Conservation (phyloP, 257 asterid genomes). For the Lithospermum erythrorhizon region DNA sequence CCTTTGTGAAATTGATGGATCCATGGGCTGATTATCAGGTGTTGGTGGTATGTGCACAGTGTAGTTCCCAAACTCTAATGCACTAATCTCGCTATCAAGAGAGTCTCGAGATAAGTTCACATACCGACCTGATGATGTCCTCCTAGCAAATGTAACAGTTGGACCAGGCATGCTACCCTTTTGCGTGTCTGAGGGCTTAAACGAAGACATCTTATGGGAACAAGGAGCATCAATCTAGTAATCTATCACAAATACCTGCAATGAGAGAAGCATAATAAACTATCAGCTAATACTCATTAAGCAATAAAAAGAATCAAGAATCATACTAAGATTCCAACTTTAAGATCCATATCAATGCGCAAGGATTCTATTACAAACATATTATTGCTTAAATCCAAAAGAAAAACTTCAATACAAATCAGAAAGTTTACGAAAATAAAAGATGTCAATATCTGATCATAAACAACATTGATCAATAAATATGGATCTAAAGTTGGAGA, state of each 20-base stretch:
- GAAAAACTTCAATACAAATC: not conserved
- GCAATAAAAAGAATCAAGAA: not conserved
- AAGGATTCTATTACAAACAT: not conserved
- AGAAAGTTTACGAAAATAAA: not conserved
- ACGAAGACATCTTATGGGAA: slow-evolving; percentile 46
- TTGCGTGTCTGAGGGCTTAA: slow-evolving; percentile 32
- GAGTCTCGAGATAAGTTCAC: slow-evolving; percentile 78
- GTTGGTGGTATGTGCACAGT: slow-evolving; percentile 89
- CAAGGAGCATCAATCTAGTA: slow-evolving; percentile 12
- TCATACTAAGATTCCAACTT: not conserved
- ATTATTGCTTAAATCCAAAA: no score
- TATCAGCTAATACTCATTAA: slow-evolving; percentile 12
- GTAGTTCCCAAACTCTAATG: slow-evolving; percentile 54
- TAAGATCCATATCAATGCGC: not conserved
- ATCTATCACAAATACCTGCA: slow-evolving; percentile 31
- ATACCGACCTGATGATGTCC: slow-evolving; percentile 80
- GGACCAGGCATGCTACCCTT: slow-evolving; percentile 32
- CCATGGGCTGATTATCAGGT: slow-evolving; percentile 95
- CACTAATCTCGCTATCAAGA: slow-evolving; percentile 80
- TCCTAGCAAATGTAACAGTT: slow-evolving; percentile 56
- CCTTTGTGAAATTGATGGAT: slow-evolving; percentile 62
- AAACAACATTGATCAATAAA: not conserved
- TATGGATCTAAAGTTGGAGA: not conserved
- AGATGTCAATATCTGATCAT: not conserved
- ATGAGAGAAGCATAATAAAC: slow-evolving; percentile 7